Evolutionary conservation across 768 basidiomycete genomes (phyloP).

Genomic region (Tricholomella constricta): DNA sequence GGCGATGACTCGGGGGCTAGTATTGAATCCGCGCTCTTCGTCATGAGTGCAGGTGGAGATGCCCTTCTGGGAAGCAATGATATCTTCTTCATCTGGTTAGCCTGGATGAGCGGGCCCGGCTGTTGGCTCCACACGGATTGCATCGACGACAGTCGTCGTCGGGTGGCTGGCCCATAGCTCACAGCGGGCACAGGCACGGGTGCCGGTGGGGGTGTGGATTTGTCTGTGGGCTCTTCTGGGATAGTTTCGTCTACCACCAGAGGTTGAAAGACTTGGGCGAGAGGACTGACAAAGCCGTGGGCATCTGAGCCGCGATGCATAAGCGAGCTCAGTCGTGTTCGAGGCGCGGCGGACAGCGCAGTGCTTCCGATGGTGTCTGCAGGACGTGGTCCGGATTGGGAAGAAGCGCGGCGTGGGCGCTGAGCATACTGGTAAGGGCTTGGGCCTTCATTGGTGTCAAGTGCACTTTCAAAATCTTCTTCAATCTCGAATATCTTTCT

Average conservation of each 20-base stretch:
- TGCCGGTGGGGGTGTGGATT: conserved; percentile 9
- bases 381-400: conserved; percentile 1
- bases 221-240: conserved; percentile 28
- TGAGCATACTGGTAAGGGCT: conserved; percentile 24
- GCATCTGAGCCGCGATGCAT: conserved; percentile 39
- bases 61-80: conserved; percentile 23
- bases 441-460: conserved; percentile 48
- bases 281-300: conserved; percentile 56
- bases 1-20: conserved; percentile 11
- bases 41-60: conserved; percentile 14
- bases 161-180: conserved; percentile 47
- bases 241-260: conserved; percentile 55
- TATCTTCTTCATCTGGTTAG: conserved; percentile 24
- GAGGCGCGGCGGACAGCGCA: conserved; percentile 23
- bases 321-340: conserved; percentile 46
- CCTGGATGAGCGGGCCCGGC: conserved; percentile 20
- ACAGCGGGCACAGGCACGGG: conserved; percentile 25
- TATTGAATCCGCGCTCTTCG: conserved; percentile 21
- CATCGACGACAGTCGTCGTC: conserved; percentile 43
- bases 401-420: conserved; percentile 18
- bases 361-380: conserved; percentile 2
- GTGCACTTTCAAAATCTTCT: conserved; percentile 62
- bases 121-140: conserved; percentile 23
- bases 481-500: conserved; percentile 77
- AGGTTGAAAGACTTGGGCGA: conserved; percentile 77